Conservation (phyloP, 345 rosid species). For the Gynandropsis gynandra region DNA sequence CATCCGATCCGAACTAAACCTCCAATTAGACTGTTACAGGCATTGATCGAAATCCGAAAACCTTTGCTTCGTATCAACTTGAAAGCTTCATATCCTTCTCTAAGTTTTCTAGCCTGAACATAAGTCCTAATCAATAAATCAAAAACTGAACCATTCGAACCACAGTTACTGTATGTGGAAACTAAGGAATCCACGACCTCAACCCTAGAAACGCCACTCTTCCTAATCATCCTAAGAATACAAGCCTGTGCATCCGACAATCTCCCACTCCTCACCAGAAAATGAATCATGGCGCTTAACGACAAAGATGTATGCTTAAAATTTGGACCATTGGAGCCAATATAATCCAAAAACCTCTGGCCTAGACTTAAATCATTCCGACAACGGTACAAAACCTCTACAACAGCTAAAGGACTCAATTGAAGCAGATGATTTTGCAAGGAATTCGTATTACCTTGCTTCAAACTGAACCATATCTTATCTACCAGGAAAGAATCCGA, state of each 20-base stretch:
- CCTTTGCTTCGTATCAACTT: constrained; percentile 35
- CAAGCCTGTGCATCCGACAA: constrained; percentile 64
- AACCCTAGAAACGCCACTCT: constrained; percentile 56
- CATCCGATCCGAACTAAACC: constrained; percentile 62
- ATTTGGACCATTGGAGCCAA: constrained; percentile 28
- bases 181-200: constrained; percentile 51
- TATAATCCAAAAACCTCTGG: constrained; percentile 37
- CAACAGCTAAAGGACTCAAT: constrained; percentile 40
- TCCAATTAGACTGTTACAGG: constrained; percentile 64
- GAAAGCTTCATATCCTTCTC: constrained; percentile 56
- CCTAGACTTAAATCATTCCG: constrained; percentile 42
- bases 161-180: constrained; percentile 26
- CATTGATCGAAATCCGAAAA: constrained; percentile 39
- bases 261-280: constrained; percentile 47
- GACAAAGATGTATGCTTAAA: constrained; percentile 54
- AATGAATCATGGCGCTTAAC: constrained; percentile 57
- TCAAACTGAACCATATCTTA: constrained; percentile 45
- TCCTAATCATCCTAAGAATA: constrained; percentile 72
- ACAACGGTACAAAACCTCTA: constrained; percentile 50
- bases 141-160: constrained; percentile 38
- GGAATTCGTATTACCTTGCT: constrained; percentile 37
- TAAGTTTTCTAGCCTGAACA: constrained; percentile 67
- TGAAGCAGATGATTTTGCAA: constrained; percentile 31
- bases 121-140: constrained; percentile 70
- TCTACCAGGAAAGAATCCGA: constrained; percentile 49